Conservation (phyloP, 140 eudicot genomes). For the Ambrosia hybrid region DNA sequence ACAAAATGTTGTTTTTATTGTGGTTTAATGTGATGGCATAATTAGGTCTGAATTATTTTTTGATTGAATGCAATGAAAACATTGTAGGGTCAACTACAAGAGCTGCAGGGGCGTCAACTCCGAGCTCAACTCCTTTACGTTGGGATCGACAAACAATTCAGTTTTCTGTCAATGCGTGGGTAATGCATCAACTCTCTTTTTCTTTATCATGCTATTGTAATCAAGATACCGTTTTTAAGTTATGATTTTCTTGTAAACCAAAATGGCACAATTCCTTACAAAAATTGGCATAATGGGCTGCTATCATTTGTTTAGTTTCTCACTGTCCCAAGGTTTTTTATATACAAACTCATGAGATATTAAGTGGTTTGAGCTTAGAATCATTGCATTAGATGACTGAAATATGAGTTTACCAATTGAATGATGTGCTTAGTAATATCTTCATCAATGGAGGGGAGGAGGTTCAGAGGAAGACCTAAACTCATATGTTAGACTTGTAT, state of each 20-base stretch:
- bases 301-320: not conserved
- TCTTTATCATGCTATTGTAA: not conserved
- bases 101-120: conserved; percentile 66
- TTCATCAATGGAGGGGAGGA: too few relatives aligned
- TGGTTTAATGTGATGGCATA: not conserved
- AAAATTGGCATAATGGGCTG: not conserved
- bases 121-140: conserved; percentile 64
- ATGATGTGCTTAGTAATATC: too few relatives aligned
- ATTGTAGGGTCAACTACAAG: conserved; percentile 62
- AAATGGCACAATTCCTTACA: not conserved
- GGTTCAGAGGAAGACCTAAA: too few relatives aligned
- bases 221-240: not conserved
- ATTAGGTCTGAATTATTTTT: not conserved
- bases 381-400: not conserved
- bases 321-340: not conserved
- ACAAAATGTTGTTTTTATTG: not conserved
- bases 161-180: conserved; percentile 98
- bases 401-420: too few relatives aligned
- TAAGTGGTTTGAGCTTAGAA: not conserved
- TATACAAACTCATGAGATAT: not conserved
- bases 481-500: too few relatives aligned
- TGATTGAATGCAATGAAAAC: conserved; percentile 5
- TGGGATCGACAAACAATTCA: conserved; percentile 92
- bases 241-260: not conserved
- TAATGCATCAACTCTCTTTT: conserved; percentile 21